These are phyloP conservation scores for Aspergillus ruber DNA, from an alignment of 2,329 filamentous ascomycete genomes.

Conservation along the genomic window DNA sequence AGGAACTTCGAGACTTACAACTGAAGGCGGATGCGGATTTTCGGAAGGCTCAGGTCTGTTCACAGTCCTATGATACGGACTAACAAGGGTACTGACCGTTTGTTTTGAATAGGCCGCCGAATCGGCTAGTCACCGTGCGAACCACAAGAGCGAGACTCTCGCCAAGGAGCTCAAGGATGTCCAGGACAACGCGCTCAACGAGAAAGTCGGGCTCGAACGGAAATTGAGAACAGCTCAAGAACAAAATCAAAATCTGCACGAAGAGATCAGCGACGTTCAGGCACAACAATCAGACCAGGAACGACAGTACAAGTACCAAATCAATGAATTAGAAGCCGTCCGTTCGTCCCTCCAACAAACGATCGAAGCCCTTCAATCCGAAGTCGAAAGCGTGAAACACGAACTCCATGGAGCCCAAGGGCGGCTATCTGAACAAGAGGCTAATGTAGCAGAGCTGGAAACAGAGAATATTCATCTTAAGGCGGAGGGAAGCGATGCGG, in stretches of 20 bases:
- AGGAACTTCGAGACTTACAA: slow-evolving; percentile 74
- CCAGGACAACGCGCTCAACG: slow-evolving; percentile 50
- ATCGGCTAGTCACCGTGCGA: slow-evolving; percentile 44
- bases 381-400: slow-evolving; percentile 50
- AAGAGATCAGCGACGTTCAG: slow-evolving; percentile 77
- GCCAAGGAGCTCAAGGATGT: slow-evolving; percentile 49
- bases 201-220: slow-evolving; percentile 50
- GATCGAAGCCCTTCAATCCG: slow-evolving; percentile 44
- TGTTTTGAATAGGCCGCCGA: slow-evolving; percentile 43
- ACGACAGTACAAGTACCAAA: slow-evolving; percentile 56
- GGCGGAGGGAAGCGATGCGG: slow-evolving; percentile 77
- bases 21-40: slow-evolving; percentile 81
- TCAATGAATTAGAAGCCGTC: slow-evolving; percentile 56
- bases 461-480: slow-evolving; percentile 77
- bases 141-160: slow-evolving; percentile 50
- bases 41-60: slow-evolving; percentile 53
- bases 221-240: slow-evolving; percentile 55
- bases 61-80: neutral
- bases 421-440: slow-evolving; percentile 62
- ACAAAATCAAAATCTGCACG: slow-evolving; percentile 65
- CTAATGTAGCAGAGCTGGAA: slow-evolving; percentile 67
- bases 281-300: slow-evolving; percentile 65
- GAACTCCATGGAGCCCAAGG: slow-evolving; percentile 59
- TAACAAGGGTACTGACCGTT: neutral
- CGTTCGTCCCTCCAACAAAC: slow-evolving; percentile 53